phyloP scores from a whole-genome alignment of 2,329 filamentous ascomycete genomes.

The Setomelanomma holmii region DNA sequence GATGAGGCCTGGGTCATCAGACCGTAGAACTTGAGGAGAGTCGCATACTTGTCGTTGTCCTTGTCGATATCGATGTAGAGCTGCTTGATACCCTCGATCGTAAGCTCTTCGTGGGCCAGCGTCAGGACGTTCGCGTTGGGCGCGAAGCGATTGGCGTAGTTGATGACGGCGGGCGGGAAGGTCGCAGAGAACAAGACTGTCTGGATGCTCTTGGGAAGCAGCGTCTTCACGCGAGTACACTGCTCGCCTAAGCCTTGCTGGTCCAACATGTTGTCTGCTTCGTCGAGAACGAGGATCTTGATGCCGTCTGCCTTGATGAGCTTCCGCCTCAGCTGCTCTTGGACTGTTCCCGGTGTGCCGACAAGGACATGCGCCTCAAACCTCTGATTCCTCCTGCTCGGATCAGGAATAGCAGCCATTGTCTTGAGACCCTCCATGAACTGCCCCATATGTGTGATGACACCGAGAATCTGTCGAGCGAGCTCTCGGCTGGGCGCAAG shows the following conservation, averaged over 20 bases:
- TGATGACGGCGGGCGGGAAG: conserved; percentile 83
- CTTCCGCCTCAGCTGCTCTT: conserved; percentile 81
- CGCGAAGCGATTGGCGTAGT: conserved; percentile 84
- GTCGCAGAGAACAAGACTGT: conserved; percentile 96
- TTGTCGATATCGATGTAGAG: conserved; percentile 93
- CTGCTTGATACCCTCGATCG: conserved; percentile 95
- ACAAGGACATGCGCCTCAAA: conserved; percentile 83
- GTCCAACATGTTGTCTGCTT: conserved; percentile 99
- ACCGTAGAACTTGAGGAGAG: conserved; percentile 91
- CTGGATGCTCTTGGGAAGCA: conserved; percentile 78
- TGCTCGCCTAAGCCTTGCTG: conserved; percentile 95
- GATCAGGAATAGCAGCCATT: conserved; percentile 82
- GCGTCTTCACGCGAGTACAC: conserved; percentile 86
- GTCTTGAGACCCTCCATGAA: conserved; percentile 80
- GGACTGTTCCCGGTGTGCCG: conserved; percentile 91
- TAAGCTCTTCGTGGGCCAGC: conserved; percentile 87
- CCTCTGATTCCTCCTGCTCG: conserved; percentile 70
- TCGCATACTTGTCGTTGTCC: conserved; percentile 83
- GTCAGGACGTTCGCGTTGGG: conserved; percentile 87
- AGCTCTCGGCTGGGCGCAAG: conserved; percentile 94
- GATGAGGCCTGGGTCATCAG: conserved; percentile 96
- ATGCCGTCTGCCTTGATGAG: conserved; percentile 76
- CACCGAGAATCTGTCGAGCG: conserved; percentile 89
- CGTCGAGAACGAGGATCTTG: conserved; percentile 87
- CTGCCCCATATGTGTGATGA: conserved; percentile 82